These are phyloP conservation scores for Phlegmacium glaucopus DNA, from an alignment of 768 basidiomycete species.

Conservation along the genomic window DNA sequence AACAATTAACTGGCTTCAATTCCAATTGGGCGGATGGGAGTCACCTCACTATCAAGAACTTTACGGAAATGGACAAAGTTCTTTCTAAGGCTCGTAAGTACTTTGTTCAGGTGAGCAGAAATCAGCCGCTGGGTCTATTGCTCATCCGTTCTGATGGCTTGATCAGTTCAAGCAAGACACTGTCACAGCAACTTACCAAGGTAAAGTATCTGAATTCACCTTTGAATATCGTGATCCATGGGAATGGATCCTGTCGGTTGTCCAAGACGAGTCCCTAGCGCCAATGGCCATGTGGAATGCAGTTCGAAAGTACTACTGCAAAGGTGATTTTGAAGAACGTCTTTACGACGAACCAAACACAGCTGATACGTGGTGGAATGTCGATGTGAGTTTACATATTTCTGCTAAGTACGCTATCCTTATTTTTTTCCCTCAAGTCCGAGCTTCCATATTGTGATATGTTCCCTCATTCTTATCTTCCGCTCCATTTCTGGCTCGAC, in stretches of 20 bases:
- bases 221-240: conserved; percentile 29
- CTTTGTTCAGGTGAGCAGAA: conserved; percentile 13
- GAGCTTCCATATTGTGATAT: conserved; percentile 14
- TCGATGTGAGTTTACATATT: conserved; percentile 15
- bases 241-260: conserved; percentile 20
- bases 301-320: conserved; percentile 21
- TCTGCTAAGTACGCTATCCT: not conserved
- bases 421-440: conserved; percentile 9
- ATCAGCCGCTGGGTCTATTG: not conserved
- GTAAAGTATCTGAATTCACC: conserved; percentile 8
- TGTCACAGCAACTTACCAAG: conserved; percentile 13
- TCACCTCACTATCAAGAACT: conserved; percentile 17
- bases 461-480: conserved; percentile 22
- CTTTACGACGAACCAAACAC: conserved; percentile 26
- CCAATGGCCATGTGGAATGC: conserved; percentile 15
- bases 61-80: conserved; percentile 15
- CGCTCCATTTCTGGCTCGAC: conserved; percentile 28
- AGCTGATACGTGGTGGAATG: conserved; percentile 26
- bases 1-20: conserved; percentile 15
- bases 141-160: not conserved
- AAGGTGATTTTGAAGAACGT: conserved; percentile 8
- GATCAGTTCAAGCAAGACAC: conserved; percentile 15
- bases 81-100: conserved; percentile 17
- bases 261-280: conserved; percentile 19
- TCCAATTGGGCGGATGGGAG: conserved; percentile 14